A percentile compares a stretch with the other conserved stretches of the same genome.
These are phyloP conservation scores for Fusarium tjaetaba DNA, from an alignment of 2,329 filamentous ascomycete genomes.

Conservation along the genomic window DNA sequence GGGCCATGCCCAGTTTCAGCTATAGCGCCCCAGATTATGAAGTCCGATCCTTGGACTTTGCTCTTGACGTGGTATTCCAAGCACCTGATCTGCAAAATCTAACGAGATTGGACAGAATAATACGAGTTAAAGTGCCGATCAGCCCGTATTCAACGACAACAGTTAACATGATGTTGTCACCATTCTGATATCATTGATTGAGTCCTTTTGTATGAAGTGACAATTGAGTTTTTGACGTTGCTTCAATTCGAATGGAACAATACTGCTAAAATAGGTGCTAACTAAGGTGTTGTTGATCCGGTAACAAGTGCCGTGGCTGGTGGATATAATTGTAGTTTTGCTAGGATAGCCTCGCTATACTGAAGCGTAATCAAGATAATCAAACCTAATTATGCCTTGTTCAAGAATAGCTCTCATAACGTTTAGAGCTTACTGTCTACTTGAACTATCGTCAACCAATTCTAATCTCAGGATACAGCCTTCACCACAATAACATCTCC, in stretches of 20 bases:
- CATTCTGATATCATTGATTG: neutral
- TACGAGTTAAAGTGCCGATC: constrained; percentile 6
- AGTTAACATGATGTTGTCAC: neutral
- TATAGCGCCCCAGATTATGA: neutral
- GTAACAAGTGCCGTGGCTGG: neutral
- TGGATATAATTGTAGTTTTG: neutral
- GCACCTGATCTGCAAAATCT: constrained; percentile 1
- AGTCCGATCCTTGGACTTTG: neutral
- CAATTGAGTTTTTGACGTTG: neutral
- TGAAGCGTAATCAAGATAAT: neutral
- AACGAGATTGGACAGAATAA: neutral
- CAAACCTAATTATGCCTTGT: neutral
- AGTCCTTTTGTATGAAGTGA: neutral
- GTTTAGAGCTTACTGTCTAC: neutral
- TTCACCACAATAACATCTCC: neutral
- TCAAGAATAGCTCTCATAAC: neutral
- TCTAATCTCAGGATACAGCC: neutral
- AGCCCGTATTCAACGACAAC: neutral
- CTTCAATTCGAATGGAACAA: neutral
- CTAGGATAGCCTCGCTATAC: neutral
- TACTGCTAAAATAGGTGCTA: neutral
- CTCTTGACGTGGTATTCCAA: neutral
- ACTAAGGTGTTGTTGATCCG: neutral
- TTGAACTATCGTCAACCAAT: neutral
- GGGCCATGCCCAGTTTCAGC: neutral